A percentile compares a stretch with the other conserved stretches of the same genome.
These are phyloP conservation scores for Leersia perrieri DNA, from an alignment of 176 grass and related monocot genomes.

Conservation along the genomic window DNA sequence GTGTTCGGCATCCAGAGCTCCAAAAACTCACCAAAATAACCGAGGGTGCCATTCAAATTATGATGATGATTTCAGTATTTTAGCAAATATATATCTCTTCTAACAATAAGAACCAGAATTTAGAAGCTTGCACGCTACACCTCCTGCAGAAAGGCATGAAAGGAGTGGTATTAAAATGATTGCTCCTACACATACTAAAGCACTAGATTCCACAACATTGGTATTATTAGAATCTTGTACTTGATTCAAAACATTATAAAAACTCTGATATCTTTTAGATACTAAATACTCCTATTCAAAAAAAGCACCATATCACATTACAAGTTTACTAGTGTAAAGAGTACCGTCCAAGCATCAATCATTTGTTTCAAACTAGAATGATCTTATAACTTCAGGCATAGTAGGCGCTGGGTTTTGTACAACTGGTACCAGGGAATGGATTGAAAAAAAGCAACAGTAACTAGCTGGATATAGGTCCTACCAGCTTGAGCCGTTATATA, in stretches of 20 bases:
- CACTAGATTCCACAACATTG: not conserved
- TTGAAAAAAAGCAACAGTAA: too few species aligned
- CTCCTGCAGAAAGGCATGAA: constrained; percentile 47
- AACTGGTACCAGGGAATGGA: too few species aligned
- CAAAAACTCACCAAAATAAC: constrained; percentile 38
- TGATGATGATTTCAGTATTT: constrained; percentile 15
- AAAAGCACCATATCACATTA: not conserved
- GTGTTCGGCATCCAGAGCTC: constrained; percentile 24
- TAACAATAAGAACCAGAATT: constrained; percentile 8
- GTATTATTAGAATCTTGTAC: constrained; percentile 4
- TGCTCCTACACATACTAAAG: constrained; percentile 13
- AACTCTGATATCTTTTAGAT: not conserved
- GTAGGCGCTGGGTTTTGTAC: too few species aligned
- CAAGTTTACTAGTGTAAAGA: constrained; percentile 1
- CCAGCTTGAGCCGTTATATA: too few species aligned
- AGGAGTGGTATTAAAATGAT: not conserved
- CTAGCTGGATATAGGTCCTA: too few species aligned
- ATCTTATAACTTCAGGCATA: too few species aligned
- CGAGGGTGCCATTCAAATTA: constrained; percentile 36
- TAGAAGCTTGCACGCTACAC: constrained; percentile 3
- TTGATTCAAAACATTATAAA: too few species aligned
- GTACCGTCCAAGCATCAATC: constrained; percentile 4
- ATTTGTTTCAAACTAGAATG: not conserved
- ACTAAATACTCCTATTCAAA: constrained; percentile 1
- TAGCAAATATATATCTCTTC: not conserved